These are phyloP conservation scores for Trichosporon faecale DNA, from an alignment of 1,284 basidiomycete genomes.

Conservation along the genomic window DNA sequence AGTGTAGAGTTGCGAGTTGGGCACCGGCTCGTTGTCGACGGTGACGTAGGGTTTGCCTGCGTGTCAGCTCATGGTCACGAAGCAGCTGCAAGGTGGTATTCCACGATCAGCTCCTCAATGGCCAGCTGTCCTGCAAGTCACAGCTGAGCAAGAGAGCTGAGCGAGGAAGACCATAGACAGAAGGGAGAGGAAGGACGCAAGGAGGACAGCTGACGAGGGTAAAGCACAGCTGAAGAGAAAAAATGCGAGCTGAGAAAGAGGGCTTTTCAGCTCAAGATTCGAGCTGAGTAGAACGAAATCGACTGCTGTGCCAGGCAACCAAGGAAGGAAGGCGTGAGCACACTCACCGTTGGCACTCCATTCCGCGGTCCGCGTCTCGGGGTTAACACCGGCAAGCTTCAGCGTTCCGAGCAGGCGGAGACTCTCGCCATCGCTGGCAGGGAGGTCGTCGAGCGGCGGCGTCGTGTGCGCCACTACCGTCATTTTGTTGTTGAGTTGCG, in stretches of 20 bases:
- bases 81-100: not conserved
- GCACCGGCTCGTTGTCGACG: conserved; percentile 22
- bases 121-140: not conserved
- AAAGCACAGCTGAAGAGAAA: too few relatives aligned
- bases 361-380: conserved; percentile 28
- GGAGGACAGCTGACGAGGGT: not conserved
- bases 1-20: conserved; percentile 24
- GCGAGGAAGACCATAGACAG: too few relatives aligned
- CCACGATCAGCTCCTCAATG: not conserved
- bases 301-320: too few relatives aligned
- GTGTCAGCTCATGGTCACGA: not conserved
- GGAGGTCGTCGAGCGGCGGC: conserved; percentile 35
- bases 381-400: conserved; percentile 29
- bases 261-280: too few relatives aligned
- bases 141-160: not conserved
- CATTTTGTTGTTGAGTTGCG: not conserved
- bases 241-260: too few relatives aligned
- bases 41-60: conserved; percentile 40
- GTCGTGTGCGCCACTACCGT: conserved; percentile 35
- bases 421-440: conserved; percentile 37
- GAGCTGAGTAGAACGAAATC: too few relatives aligned
- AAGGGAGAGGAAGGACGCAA: not conserved
- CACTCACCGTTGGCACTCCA: conserved; percentile 33
- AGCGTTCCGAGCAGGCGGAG: conserved; percentile 35
- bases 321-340: not conserved